phyloP scores from a whole-genome alignment of 306 rosid genomes.

The Prunus dulcis region DNA sequence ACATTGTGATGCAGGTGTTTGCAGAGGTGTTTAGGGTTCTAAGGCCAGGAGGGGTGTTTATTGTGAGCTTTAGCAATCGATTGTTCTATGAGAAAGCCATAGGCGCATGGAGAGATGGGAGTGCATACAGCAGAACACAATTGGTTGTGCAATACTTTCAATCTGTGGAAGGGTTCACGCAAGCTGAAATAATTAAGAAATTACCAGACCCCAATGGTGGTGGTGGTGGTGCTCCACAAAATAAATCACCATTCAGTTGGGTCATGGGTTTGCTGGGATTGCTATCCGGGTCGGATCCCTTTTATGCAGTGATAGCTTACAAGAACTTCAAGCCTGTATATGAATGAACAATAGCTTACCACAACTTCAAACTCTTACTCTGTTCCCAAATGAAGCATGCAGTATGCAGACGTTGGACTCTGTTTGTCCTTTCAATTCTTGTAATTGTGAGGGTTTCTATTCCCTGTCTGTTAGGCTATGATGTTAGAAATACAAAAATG shows the following conservation, averaged over 20 bases:
- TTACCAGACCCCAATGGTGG: constrained; percentile 33
- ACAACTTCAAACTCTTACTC: constrained; percentile 60
- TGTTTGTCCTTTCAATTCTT: too few species aligned
- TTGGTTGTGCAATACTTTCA: constrained; percentile 83
- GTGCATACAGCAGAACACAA: constrained; percentile 59
- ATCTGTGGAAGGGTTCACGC: constrained; percentile 73
- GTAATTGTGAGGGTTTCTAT: too few species aligned
- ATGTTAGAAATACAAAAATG: too few species aligned
- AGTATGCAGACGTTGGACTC: too few species aligned
- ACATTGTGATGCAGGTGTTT: constrained; percentile 48
- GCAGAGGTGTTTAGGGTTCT: constrained; percentile 72
- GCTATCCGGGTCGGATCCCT: constrained; percentile 60
- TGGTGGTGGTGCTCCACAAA: constrained; percentile 21
- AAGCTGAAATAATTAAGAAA: constrained; percentile 61
- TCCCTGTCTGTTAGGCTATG: too few species aligned
- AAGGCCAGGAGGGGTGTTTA: constrained; percentile 81
- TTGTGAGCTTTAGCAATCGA: constrained; percentile 84
- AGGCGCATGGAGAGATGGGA: constrained; percentile 77
- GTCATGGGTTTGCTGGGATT: constrained; percentile 54
- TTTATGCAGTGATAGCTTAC: constrained; percentile 73
- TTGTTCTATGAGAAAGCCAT: constrained; percentile 87
- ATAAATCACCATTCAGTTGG: constrained; percentile 48
- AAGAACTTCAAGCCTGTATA: constrained; percentile 65
- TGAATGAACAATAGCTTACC: constrained; percentile 51
- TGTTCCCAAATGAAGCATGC: too few species aligned